Evolutionary conservation across 768 basidiomycete species (phyloP).

Genomic region (Dacryopinax primogenitus): DNA sequence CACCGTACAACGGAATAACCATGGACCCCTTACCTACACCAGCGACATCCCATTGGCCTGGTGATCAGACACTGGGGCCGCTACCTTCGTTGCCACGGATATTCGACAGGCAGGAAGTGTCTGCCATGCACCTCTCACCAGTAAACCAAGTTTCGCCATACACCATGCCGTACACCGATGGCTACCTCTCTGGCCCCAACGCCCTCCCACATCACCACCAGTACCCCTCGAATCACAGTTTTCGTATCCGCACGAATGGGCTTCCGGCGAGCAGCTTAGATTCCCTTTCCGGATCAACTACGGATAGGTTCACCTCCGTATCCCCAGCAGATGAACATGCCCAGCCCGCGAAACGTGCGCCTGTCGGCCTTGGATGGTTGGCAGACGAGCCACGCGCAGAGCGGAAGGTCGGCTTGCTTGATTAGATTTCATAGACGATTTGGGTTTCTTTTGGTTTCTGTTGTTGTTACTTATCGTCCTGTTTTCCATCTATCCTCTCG

Average conservation of each 20-base stretch:
- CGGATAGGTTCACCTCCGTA: neutral
- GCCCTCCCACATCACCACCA: neutral
- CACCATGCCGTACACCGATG: neutral
- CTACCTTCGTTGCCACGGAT: neutral
- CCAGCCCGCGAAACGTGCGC: neutral
- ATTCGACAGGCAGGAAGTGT: conserved; percentile 3
- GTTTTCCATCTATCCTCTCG: neutral
- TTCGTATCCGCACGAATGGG: neutral
- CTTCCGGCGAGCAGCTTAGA: neutral
- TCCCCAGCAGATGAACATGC: neutral
- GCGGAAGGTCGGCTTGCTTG: neutral
- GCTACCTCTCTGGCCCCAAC: neutral
- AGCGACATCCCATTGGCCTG: conserved; percentile 1
- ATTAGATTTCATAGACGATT: neutral
- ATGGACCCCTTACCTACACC: neutral
- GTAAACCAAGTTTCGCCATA: neutral
- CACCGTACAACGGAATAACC: neutral
- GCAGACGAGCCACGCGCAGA: neutral
- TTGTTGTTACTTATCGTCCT: neutral
- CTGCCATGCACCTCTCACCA: conserved; percentile 1
- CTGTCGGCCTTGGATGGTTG: conserved; percentile 1
- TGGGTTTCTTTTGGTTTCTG: neutral
- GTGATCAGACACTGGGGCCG: neutral
- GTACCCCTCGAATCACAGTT: neutral
- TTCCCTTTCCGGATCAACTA: neutral